Conservation (phyloP, 371 early-diverging fungal species). For the Sporodiniella umbellata region DNA sequence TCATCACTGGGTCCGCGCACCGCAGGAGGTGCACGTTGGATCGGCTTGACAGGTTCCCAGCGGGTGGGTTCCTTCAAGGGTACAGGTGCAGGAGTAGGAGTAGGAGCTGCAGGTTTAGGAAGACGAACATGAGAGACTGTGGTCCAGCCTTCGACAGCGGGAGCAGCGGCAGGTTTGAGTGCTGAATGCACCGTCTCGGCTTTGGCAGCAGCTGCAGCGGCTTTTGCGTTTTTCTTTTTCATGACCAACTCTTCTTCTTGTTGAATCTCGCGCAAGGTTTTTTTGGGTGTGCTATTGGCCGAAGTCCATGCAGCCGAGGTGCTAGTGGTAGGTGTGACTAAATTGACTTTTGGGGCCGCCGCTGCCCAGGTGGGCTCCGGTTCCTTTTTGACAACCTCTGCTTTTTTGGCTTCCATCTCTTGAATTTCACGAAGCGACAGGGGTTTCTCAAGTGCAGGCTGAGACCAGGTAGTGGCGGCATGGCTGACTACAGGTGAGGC, state of each 20-base stretch:
- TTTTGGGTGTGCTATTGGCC: conserved; percentile 54
- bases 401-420: conserved; percentile 60
- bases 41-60: conserved; percentile 32
- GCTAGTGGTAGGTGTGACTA: conserved; percentile 13
- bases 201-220: conserved; percentile 19
- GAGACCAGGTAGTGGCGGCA: conserved; percentile 28
- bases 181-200: conserved; percentile 14
- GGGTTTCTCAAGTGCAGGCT: conserved; percentile 32
- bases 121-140: conserved; percentile 40
- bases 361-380: conserved; percentile 22
- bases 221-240: conserved; percentile 44
- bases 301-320: conserved; percentile 41
- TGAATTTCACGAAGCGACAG: conserved; percentile 66
- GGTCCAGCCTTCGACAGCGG: conserved; percentile 32
- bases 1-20: conserved; percentile 59
- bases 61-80: conserved; percentile 7
- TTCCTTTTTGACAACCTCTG: conserved; percentile 40
- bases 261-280: conserved; percentile 76
- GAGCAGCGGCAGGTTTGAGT: conserved; percentile 20
- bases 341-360: conserved; percentile 10
- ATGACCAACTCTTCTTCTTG: conserved; percentile 68
- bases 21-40: conserved; percentile 11
- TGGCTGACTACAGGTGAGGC: background rate
- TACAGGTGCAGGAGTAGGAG: conserved; percentile 9
- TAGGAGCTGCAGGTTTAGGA: conserved; percentile 19